phyloP scores from a whole-genome alignment of 305 asterid genomes.

The Solanum hybrid region DNA sequence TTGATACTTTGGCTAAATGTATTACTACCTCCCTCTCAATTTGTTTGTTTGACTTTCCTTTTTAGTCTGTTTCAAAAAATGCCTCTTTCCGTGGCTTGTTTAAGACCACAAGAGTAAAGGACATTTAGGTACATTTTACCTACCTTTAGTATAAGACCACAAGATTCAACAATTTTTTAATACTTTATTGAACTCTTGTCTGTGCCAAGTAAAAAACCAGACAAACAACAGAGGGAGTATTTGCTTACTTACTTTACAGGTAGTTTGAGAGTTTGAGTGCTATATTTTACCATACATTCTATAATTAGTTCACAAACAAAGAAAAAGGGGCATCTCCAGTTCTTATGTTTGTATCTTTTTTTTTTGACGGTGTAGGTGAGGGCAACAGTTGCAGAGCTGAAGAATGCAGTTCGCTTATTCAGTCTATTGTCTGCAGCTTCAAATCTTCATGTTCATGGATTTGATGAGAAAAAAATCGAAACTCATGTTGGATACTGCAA shows the following conservation, averaged over 20 bases:
- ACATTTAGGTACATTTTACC: neutral
- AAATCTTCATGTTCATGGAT: conserved; percentile 83
- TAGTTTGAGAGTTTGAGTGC: neutral
- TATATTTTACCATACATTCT: neutral
- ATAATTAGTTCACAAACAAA: neutral
- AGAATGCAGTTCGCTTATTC: conserved; percentile 94
- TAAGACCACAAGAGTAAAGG: neutral
- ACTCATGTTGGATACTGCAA: conserved; percentile 96
- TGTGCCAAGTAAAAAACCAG: neutral
- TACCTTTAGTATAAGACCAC: neutral
- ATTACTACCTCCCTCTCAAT: neutral
- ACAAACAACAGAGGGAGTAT: neutral
- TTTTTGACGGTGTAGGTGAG: conserved; percentile 43
- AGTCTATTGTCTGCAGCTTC: conserved; percentile 82
- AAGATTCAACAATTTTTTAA: neutral
- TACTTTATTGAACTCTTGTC: neutral
- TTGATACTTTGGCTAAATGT: neutral
- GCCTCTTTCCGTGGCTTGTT: too few species aligned
- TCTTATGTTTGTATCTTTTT: neutral
- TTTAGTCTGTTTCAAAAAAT: neutral
- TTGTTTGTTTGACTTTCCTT: neutral
- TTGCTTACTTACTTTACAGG: neutral
- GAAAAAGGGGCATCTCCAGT: neutral
- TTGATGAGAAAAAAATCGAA: conserved; percentile 94
- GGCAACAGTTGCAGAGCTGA: conserved; percentile 90